Evolutionary conservation across 345 rosid genomes (phyloP).

Genomic region (Toxicodendron radicans): DNA sequence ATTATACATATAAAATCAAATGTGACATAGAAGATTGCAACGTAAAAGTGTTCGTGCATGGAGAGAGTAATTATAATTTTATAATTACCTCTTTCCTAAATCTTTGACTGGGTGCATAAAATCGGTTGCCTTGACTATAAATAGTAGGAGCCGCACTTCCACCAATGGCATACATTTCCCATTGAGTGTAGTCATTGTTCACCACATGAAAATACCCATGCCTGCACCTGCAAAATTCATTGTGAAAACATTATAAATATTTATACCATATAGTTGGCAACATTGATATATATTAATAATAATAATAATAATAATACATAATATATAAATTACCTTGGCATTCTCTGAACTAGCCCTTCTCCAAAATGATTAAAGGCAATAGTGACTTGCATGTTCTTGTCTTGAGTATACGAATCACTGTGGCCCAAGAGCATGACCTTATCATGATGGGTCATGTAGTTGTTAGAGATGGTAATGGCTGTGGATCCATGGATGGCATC

Average conservation of each 20-base stretch:
- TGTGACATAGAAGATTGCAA: too few species aligned
- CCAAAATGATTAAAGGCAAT: constrained; percentile 86
- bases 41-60: background rate
- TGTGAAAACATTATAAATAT: background rate
- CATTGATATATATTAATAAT: too few species aligned
- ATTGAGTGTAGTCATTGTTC: constrained; percentile 83
- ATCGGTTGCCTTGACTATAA: constrained; percentile 79
- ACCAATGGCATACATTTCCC: constrained; percentile 88
- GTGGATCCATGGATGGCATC: constrained; percentile 84
- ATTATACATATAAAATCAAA: too few species aligned
- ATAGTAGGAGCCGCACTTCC: constrained; percentile 83
- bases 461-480: constrained; percentile 78
- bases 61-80: background rate
- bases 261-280: too few species aligned
- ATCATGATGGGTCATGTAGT: constrained; percentile 77
- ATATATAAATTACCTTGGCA: constrained; percentile 53
- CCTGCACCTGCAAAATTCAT: constrained; percentile 49
- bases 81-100: constrained; percentile 55
- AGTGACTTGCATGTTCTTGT: constrained; percentile 76
- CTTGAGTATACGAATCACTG: constrained; percentile 61
- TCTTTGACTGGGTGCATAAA: constrained; percentile 60
- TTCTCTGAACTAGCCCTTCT: constrained; percentile 83
- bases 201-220: constrained; percentile 86
- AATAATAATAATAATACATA: too few species aligned
- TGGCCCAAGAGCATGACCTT: constrained; percentile 84